Evolutionary conservation across 495 filamentous ascomycete genomes (phyloP).

Genomic region (Podospora conica): DNA sequence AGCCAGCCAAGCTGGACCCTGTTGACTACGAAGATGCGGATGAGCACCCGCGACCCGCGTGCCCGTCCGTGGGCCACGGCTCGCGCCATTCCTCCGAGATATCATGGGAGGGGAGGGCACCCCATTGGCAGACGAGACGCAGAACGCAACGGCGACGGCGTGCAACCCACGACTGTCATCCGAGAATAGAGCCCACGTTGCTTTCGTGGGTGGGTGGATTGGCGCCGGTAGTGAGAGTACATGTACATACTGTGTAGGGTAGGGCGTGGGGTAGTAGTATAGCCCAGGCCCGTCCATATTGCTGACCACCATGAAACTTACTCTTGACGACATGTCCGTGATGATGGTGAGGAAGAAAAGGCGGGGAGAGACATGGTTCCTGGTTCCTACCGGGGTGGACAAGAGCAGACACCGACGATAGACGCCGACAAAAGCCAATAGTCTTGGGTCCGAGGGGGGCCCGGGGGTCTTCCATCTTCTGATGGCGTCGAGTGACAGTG

Average conservation of each 20-base stretch:
- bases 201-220: neutral
- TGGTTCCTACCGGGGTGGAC: too few relatives aligned
- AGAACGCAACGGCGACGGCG: constrained; percentile 3
- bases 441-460: neutral
- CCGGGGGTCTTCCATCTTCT: neutral
- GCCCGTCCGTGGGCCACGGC: too few relatives aligned
- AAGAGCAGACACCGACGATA: neutral
- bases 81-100: neutral
- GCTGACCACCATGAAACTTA: neutral
- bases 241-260: too few relatives aligned
- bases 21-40: too few relatives aligned
- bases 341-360: neutral
- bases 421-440: neutral
- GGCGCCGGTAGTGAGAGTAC: neutral
- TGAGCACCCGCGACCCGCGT: too few relatives aligned
- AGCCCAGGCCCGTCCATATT: neutral
- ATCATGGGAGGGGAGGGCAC: neutral
- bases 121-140: constrained; percentile 5
- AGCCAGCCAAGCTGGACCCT: too few relatives aligned
- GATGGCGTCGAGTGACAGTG: neutral
- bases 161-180: neutral
- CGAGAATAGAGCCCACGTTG: constrained; percentile 8
- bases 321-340: neutral
- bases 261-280: neutral
- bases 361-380: neutral